Base-by-base conservation (phyloP, 225 moss, liverwort and hornwort genomes). In the Pseudisothecium myosuroides region DNA sequence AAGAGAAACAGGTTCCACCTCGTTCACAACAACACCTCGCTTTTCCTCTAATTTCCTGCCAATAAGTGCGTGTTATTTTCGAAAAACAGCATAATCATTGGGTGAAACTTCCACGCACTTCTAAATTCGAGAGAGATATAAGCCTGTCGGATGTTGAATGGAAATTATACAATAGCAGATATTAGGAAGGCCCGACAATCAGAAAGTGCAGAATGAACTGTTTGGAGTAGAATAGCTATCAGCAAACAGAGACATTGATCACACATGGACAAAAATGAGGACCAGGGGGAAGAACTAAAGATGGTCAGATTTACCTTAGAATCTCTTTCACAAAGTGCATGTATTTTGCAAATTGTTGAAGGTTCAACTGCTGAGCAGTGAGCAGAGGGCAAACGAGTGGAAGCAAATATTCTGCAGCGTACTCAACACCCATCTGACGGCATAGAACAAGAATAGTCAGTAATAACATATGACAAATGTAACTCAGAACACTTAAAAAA, bases 321-420 rank as follows among this genome's bases (percentile, higher is more conserved):
- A 98, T 93, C 75, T 98, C 98, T 90, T 98, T 98, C 62, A 98
- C 95, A 80, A 98, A 98, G 83, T 98, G 97, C 98, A 98, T 98
- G 76, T 96, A 98, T 91, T 98, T 98, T 29, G 98, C 98, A 89
- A 98, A 98, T 66, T 97, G 97, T 47, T 98, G 96, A 81, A 97
- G 95, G 87, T 96, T 98, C 50, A 98, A 95, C 94, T 98, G 98
- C 94, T 97, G 97, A 23, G 95, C 98, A 88, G 92, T 90, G 83
- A 98, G 93, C 88, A 98, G 86, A 66, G 98, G 98, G 76, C 95
- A 91, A 86, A 98, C 87, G 83, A 98, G 95, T 62, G 98, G 98
- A 80, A 98, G 98, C 41, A 98, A 93, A 93, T 94, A 84, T 90
- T 98, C 98, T 36, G 98, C 97, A 88, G 98, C 92, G 76, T 95